Percentiles rank a stretch among this genome's conserved stretches.
phyloP scores from a whole-genome alignment of 306 rosid species.

The Gillenia trifoliata region DNA sequence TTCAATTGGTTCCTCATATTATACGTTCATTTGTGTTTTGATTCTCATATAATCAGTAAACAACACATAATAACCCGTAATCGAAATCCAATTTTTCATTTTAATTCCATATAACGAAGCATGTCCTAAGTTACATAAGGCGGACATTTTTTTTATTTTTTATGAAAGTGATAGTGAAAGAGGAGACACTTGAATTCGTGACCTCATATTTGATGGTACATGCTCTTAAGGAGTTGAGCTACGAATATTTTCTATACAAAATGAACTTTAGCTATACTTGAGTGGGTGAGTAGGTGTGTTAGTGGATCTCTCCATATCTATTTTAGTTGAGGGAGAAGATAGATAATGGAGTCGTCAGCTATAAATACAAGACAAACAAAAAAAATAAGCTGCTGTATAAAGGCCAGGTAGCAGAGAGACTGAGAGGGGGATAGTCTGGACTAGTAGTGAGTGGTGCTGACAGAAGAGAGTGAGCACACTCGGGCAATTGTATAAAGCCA shows the following conservation, averaged over 20 bases:
- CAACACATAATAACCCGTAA: neutral
- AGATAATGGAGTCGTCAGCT: neutral
- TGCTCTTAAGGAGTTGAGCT: neutral
- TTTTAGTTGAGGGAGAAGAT: neutral
- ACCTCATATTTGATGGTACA: neutral
- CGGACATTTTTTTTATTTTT: no score
- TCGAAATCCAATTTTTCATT: no score
- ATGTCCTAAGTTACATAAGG: neutral
- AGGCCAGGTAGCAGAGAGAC: neutral
- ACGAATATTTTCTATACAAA: neutral
- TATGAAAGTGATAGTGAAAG: no score
- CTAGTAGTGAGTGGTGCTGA: conserved; percentile 29
- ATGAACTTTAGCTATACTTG: neutral
- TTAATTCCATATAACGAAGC: no score
- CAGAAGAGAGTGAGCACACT: conserved; percentile 99
- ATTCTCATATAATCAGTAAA: no score
- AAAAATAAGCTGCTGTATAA: neutral
- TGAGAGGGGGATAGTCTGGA: neutral
- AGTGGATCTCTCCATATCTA: no score
- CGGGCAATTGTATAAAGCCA: conserved; percentile 50
- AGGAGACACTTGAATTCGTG: no score
- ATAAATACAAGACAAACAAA: neutral
- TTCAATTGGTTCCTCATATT: no score
- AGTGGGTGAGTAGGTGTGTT: neutral
- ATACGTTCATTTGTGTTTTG: no score